Base-by-base conservation (phyloP, 2,329 filamentous ascomycete genomes). In the Cercospora sp. region DNA sequence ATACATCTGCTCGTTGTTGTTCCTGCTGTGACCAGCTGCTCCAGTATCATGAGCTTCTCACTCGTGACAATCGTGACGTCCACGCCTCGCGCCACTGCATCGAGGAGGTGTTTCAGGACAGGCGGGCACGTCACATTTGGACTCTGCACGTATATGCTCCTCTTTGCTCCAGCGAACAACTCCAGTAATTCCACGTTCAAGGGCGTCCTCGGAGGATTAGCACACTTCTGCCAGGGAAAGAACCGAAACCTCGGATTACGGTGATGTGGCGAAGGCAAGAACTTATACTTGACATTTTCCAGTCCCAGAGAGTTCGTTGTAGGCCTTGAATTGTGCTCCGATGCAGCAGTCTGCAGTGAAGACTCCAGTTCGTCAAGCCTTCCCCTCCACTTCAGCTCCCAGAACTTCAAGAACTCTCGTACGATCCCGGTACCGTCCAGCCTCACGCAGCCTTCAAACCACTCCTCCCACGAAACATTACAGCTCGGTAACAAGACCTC, bases 381-480 rank as follows among this genome's bases (percentile, higher is more conserved):
- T 79, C n/a, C 55, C 9, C 82, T 85, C 92, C 92, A 95, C n/a
- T 92, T 90, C 1, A 80, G 77, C 8, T 82, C 76, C 79, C 91
- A 93, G 75, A 94, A 94, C 1, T 81, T 77, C 51, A 91, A 71
- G 45, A 95, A 85, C n/a, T 85, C 82, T 3, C 78, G 73, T 0
- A 93, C 87, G 0, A 90, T 82, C 0, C 84, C 82, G 1, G 5
- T 36, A 0, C 91, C 91, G 6, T 83, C 82, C 10, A 94, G 79
- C 64, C 88, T 87, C 3, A 94, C 81, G 65, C 89, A 92, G 0
- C 90, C 91, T 77, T 96, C 92, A 28, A 94, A 89, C 92, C 92
- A 96, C n/a, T 87, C 80, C 78, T 95, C 92, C 91, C 91, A 95
- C 75, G 90, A 93, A 4, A 96, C 87, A 73, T 96, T 96, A 78